Percentiles rank a stretch among this genome's conserved stretches.
Conservation (phyloP, 1,139 yeast species). For the Zygoascus meyerae region DNA sequence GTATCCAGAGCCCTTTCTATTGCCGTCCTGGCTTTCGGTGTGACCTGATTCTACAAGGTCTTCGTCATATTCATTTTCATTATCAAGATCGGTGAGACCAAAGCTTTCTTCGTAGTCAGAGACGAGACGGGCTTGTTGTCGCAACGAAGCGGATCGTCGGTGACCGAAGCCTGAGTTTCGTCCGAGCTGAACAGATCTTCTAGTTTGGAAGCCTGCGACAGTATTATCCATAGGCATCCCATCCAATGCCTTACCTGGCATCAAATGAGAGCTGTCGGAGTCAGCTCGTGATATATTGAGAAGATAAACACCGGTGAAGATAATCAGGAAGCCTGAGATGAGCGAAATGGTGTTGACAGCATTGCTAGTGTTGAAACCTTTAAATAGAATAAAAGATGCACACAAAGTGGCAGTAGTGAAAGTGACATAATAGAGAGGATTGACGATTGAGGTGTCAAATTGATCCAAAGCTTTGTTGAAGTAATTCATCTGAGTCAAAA, state of each 20-base stretch:
- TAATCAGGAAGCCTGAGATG: slow-evolving; percentile 78
- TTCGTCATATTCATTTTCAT: slow-evolving; percentile 16
- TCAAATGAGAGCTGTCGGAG: slow-evolving; percentile 42
- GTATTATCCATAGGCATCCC: slow-evolving; percentile 84
- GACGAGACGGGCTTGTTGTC: slow-evolving; percentile 30
- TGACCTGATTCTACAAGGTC: too few relatives aligned
- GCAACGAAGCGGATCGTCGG: slow-evolving; percentile 29
- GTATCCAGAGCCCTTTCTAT: too few relatives aligned
- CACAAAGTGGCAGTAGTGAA: slow-evolving; percentile 83
- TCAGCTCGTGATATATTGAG: slow-evolving; percentile 73
- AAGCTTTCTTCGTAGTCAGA: slow-evolving; percentile 34
- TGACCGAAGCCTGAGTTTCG: slow-evolving; percentile 34
- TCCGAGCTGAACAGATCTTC: slow-evolving; percentile 43
- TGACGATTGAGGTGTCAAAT: slow-evolving; percentile 87
- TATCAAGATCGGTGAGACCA: slow-evolving; percentile 33
- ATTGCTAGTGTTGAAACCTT: slow-evolving; percentile 81
- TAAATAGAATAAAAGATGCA: slow-evolving; percentile 81
- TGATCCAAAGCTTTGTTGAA: slow-evolving; percentile 91
- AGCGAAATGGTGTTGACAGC: slow-evolving; percentile 80
- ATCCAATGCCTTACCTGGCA: slow-evolving; percentile 55
- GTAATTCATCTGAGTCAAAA: slow-evolving; percentile 86
- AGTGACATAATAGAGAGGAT: slow-evolving; percentile 85
- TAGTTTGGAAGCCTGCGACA: slow-evolving; percentile 72
- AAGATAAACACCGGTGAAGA: slow-evolving; percentile 81
- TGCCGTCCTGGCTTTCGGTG: too few relatives aligned